A percentile compares a stretch with the other conserved stretches of the same genome.
Conservation (phyloP, 2,329 filamentous ascomycete genomes). For the Alternaria infectoria region DNA sequence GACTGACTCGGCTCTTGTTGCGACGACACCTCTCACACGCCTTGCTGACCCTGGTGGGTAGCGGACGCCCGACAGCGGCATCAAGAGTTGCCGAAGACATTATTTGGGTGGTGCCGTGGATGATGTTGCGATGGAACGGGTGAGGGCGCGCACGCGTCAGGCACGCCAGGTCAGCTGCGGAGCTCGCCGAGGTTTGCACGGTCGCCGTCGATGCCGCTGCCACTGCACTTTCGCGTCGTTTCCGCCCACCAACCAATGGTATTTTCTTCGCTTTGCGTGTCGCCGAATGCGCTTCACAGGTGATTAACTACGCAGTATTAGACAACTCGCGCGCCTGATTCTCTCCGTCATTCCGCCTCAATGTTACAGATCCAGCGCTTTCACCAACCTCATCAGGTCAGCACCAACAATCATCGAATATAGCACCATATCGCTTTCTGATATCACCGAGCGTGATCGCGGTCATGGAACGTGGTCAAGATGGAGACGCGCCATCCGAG, state of each 20-base stretch:
- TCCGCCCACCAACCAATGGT: background rate
- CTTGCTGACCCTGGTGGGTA: slow-evolving; percentile 12
- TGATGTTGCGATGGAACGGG: background rate
- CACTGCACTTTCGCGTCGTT: background rate
- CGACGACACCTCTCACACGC: slow-evolving; percentile 19
- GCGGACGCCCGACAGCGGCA: background rate
- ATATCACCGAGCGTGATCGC: background rate
- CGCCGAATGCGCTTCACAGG: background rate
- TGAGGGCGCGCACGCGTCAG: background rate
- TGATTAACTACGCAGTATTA: background rate
- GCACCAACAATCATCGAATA: background rate
- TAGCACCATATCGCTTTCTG: background rate
- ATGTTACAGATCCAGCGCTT: background rate
- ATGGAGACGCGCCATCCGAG: slow-evolving; percentile 2
- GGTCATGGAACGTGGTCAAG: slow-evolving; percentile 14
- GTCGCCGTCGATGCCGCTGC: background rate
- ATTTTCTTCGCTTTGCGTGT: background rate
- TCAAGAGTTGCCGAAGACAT: background rate
- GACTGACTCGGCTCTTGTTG: slow-evolving; percentile 17
- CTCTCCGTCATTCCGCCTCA: background rate
- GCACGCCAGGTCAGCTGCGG: background rate
- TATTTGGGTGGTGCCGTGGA: background rate
- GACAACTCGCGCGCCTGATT: background rate
- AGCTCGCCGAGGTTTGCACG: background rate
- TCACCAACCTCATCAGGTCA: background rate